Evolutionary conservation across 371 early-diverging fungal genomes (phyloP), one percentile per base, ranked within the genome.

Genomic region (Mucor velutinosus): DNA sequence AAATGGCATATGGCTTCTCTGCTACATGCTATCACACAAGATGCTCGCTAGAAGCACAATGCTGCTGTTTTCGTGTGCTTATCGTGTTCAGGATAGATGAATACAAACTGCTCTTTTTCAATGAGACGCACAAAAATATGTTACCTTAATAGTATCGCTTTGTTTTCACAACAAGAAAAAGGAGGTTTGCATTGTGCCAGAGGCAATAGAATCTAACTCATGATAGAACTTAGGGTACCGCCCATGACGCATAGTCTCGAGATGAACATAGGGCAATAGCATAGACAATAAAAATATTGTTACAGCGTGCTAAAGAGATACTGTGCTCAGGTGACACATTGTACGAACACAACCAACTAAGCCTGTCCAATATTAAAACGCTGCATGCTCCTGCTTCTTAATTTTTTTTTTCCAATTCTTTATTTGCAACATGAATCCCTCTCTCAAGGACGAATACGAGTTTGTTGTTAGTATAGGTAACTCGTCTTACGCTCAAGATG

Each of bases 391-490:
- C 27, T 53, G 53, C 27, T 62, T 51, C 43, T 25, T 11, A 14
- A 11, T 23, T 30, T 41, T 43, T 53, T 12, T 14, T 43, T 19
- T 43, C 41, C 23, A 17, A 7, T 15, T 37, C 33, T 30, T 47
- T 61, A 4, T 30, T 61, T n/a, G 37, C 30, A 32, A 11, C 17
- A 43, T 43, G 43, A 12, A 51, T 10, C 35, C 23, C 6, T 25
- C 33, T 15, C 21, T 51, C 3, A 51, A 51, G 17, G 25, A 62
- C 23, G 62, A 62, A 35, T 62, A 62, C 35, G 25, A 51, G 17
- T 62, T 30, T 14, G 23, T 62, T 15, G 37, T 62, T 15, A 51
- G 62, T 7, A 62, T 62, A 29, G 62, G 62, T 62, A 62, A n/a
- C 32, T 19, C 19, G 6, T 45, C 17, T 1, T 19, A 32, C 23